These are phyloP conservation scores for Saccharomycopsis selenospora DNA, from an alignment of 805 yeast species.

Conservation along the genomic window DNA sequence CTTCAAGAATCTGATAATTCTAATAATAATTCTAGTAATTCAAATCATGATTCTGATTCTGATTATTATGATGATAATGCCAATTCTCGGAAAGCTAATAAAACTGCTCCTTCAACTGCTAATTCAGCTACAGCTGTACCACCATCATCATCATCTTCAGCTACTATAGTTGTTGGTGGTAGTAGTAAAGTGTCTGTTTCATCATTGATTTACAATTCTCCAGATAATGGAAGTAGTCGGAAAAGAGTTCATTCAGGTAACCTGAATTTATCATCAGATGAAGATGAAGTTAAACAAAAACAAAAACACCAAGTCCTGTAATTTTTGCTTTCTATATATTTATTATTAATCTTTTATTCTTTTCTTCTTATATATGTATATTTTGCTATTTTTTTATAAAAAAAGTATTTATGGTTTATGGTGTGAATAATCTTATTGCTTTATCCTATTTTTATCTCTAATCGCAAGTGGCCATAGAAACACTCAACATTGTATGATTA, in stretches of 20 bases:
- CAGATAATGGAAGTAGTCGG: neutral
- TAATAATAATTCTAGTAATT: neutral
- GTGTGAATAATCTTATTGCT: too few species aligned
- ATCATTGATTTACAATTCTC: slow-evolving; percentile 7
- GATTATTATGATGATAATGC: neutral
- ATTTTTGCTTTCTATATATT: too few species aligned
- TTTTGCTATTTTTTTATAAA: too few species aligned
- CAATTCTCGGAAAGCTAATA: neutral
- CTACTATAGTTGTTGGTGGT: too few species aligned
- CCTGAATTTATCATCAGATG: neutral
- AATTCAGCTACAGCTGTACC: neutral
- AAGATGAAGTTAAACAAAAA: neutral
- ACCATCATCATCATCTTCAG: too few species aligned
- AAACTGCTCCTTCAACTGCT: neutral
- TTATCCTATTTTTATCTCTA: too few species aligned
- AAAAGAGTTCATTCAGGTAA: slow-evolving; percentile 12
- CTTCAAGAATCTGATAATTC: neutral
- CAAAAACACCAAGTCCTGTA: neutral
- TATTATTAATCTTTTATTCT: too few species aligned
- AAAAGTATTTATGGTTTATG: too few species aligned
- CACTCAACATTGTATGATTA: too few species aligned
- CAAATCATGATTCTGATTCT: neutral
- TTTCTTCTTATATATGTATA: too few species aligned
- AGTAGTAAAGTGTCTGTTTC: slow-evolving; percentile 13
- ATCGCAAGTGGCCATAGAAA: too few species aligned